Base-by-base conservation (phyloP, 2,329 filamentous ascomycete genomes). In the Epichloe brachyelytri region DNA sequence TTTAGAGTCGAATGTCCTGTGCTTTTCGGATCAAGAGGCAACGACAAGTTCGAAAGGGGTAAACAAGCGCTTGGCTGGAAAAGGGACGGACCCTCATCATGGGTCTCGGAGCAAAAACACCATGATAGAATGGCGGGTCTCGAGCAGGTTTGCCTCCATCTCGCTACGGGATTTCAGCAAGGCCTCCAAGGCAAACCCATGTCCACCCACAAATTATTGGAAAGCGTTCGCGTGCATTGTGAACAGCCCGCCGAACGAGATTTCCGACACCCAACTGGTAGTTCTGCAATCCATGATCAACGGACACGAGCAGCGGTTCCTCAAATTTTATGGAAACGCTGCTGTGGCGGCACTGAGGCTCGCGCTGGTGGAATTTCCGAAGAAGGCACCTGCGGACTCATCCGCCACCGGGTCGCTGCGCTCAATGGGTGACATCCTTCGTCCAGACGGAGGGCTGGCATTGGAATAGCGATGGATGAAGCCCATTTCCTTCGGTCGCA, bases 171-270 rank as follows among this genome's bases (percentile, higher is more conserved):
- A 94, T 64, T 95, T 94, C 62, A 79, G 79, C 55, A 83, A 79
- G 56, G 79, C 82, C 2, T 72, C 74, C 39, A 82, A 82, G 56
- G 73, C 71, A 44, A 90, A 90, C 58, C 89, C 84, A 0, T 93
- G 80, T 67, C 89, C 84, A 4, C 86, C 86, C 46, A 76, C 75
- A 0, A 76, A 90, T 51, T 97, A 93, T 71, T 98, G 93, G 93
- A 76, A 74, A 38, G 77, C 85, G 0, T 71, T 97, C 51, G 80
- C 88, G 0, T 75, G 75, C 43, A 86, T 97, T 38, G 71, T 90
- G 62, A 89, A 88, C 63, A 85, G 87, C 0, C 84, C 88, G 0
- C 62, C 80, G 0, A 65, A 69, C 10, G 76, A 86, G 56, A 76
- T 85, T 10, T 85, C 82, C n/a, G 79, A 83, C 54, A 89, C 85